Evolutionary conservation across 2,329 filamentous ascomycete species (phyloP).

Genomic region (Daldinia sp.): DNA sequence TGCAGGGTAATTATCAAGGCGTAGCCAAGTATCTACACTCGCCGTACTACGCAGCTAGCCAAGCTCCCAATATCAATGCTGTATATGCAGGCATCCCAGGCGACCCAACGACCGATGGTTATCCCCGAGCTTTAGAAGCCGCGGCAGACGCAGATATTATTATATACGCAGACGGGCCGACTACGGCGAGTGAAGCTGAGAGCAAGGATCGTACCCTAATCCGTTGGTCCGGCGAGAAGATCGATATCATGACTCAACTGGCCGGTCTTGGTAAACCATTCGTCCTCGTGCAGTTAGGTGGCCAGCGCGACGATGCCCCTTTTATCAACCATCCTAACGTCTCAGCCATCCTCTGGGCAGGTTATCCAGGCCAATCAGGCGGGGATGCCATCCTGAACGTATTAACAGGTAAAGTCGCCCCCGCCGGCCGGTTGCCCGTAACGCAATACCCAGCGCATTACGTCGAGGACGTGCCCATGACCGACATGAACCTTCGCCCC

Average conservation of each 20-base stretch:
- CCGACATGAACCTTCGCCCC: slow-evolving; percentile 62
- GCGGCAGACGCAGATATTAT: slow-evolving; percentile 63
- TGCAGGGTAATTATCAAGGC: slow-evolving; percentile 59
- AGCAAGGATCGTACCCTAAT: slow-evolving; percentile 63
- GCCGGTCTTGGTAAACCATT: slow-evolving; percentile 60
- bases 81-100: slow-evolving; percentile 55
- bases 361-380: slow-evolving; percentile 66
- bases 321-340: slow-evolving; percentile 59
- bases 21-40: slow-evolving; percentile 66
- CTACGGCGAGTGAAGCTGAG: slow-evolving; percentile 59
- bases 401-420: slow-evolving; percentile 58
- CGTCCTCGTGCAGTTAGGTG: slow-evolving; percentile 64
- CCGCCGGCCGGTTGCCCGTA: slow-evolving; percentile 60
- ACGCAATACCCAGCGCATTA: slow-evolving; percentile 64
- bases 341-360: slow-evolving; percentile 62
- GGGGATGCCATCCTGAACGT: slow-evolving; percentile 63
- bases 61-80: slow-evolving; percentile 60
- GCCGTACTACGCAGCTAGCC: slow-evolving; percentile 64
- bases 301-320: slow-evolving; percentile 60
- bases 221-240: slow-evolving; percentile 64
- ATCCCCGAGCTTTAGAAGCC: slow-evolving; percentile 52
- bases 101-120: slow-evolving; percentile 48
- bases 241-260: slow-evolving; percentile 60
- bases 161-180: slow-evolving; percentile 65
- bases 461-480: slow-evolving; percentile 59